phyloP scores from a whole-genome alignment of 1,284 basidiomycete genomes.

The Sanghuangporus weigelae region DNA sequence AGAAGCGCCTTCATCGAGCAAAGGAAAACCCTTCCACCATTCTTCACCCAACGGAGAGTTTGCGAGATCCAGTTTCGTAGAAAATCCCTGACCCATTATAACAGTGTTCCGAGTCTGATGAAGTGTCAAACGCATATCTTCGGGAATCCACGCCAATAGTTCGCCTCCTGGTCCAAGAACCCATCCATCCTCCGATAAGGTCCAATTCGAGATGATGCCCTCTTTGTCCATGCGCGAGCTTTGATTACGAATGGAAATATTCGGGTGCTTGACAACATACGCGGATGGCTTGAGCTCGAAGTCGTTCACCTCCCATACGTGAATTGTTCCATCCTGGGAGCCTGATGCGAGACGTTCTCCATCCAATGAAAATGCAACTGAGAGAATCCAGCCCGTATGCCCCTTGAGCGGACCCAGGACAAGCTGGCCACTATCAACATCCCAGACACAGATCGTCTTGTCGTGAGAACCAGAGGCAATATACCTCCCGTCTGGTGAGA shows the following conservation, averaged over 20 bases:
- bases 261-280: background rate
- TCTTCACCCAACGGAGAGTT: background rate
- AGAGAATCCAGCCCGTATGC: too few species aligned
- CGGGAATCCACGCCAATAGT: too few species aligned
- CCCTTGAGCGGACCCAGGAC: background rate
- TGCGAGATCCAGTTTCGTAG: background rate
- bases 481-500: background rate
- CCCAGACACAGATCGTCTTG: background rate
- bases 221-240: background rate
- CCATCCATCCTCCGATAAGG: background rate
- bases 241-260: background rate
- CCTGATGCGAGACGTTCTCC: too few species aligned
- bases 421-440: background rate
- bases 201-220: background rate
- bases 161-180: background rate
- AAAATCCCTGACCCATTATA: background rate
- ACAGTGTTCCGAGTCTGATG: background rate
- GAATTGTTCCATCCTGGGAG: too few species aligned
- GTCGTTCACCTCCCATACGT: background rate
- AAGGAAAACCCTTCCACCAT: background rate
- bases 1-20: too few species aligned
- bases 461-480: background rate
- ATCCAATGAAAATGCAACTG: too few species aligned
- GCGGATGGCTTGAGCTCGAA: background rate
- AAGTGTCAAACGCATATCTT: background rate